Percentiles rank a stretch among this genome's conserved stretches.
These are phyloP conservation scores for Sarcodon aspratus DNA, from an alignment of 768 basidiomycete species.

Conservation along the genomic window DNA sequence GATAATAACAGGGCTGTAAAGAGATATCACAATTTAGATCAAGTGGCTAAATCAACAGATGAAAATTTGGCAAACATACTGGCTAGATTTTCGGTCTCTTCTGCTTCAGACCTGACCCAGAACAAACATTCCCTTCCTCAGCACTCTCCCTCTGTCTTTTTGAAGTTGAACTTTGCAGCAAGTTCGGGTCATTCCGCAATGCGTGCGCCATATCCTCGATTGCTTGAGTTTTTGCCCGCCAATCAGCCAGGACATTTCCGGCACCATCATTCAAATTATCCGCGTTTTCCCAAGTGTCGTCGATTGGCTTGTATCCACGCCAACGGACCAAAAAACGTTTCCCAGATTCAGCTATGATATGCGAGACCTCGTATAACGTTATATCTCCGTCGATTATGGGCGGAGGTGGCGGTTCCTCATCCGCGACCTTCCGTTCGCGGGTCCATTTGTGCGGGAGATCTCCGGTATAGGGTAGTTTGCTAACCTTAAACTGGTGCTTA, in stretches of 20 bases:
- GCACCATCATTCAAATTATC: slow-evolving; percentile 12
- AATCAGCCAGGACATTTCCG: slow-evolving; percentile 10
- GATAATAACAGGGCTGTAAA: too few species aligned
- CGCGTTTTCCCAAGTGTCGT: slow-evolving; percentile 15
- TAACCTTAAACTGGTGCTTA: slow-evolving; percentile 7
- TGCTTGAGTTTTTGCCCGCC: slow-evolving; percentile 9
- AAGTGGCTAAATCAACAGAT: too few species aligned
- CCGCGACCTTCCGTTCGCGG: slow-evolving; percentile 1
- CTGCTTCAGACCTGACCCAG: too few species aligned
- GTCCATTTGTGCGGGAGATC: slow-evolving; percentile 15
- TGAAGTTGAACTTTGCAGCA: too few species aligned
- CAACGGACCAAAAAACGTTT: slow-evolving; percentile 16
- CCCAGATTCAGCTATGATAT: slow-evolving; percentile 18
- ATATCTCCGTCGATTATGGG: slow-evolving; percentile 9
- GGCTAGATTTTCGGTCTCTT: too few species aligned
- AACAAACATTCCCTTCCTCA: too few species aligned
- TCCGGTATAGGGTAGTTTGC: slow-evolving; percentile 12
- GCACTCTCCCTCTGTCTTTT: too few species aligned
- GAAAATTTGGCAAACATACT: too few species aligned
- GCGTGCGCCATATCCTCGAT: slow-evolving; percentile 3
- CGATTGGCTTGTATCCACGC: slow-evolving; percentile 16
- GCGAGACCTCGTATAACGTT: slow-evolving; percentile 16
- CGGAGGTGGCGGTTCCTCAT: slow-evolving; percentile 7
- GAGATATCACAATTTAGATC: too few species aligned
- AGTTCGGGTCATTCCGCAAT: too few species aligned